phyloP scores from a whole-genome alignment of 331 rosid genomes.

The Malus hybrid region DNA sequence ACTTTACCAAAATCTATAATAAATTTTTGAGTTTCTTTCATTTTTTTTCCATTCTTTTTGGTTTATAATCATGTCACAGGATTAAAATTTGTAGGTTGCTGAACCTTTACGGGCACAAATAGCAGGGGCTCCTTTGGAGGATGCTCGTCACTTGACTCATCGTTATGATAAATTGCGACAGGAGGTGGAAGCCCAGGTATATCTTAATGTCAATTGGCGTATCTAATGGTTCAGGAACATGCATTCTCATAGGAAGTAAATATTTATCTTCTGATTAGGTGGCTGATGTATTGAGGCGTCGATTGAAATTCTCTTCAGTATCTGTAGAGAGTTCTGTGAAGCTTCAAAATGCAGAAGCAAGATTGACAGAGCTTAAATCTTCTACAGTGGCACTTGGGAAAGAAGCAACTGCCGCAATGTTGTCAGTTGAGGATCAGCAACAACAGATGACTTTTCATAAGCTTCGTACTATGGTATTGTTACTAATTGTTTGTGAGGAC shows the following conservation, averaged over 20 bases:
- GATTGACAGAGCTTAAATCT: conserved; percentile 75
- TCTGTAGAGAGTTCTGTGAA: conserved; percentile 66
- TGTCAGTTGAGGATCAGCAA: conserved; percentile 85
- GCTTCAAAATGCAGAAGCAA: conserved; percentile 80
- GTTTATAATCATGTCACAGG: conserved; percentile 53
- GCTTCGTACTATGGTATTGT: conserved; percentile 70
- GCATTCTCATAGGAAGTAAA: conserved; percentile 17
- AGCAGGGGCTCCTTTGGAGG: conserved; percentile 93
- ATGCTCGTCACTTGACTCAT: conserved; percentile 86
- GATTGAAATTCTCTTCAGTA: conserved; percentile 62
- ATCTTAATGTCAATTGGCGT: conserved; percentile 23
- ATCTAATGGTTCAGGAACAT: conserved; percentile 14
- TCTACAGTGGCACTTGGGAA: conserved; percentile 70
- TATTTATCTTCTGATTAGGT: conserved; percentile 53
- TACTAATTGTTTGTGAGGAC: background rate
- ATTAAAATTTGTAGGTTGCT: conserved; percentile 56
- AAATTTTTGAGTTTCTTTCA: conserved; percentile 23
- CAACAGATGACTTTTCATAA: conserved; percentile 67
- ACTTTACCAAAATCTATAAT: background rate
- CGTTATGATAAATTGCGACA: conserved; percentile 82
- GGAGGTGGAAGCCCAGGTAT: conserved; percentile 84
- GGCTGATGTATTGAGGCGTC: conserved; percentile 87
- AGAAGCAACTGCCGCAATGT: conserved; percentile 88
- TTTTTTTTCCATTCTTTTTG: conserved; percentile 4
- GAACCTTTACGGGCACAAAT: conserved; percentile 81